Evolutionary conservation across 2,329 filamentous ascomycete species (phyloP).

Genomic region (Fusarium nematophilum): DNA sequence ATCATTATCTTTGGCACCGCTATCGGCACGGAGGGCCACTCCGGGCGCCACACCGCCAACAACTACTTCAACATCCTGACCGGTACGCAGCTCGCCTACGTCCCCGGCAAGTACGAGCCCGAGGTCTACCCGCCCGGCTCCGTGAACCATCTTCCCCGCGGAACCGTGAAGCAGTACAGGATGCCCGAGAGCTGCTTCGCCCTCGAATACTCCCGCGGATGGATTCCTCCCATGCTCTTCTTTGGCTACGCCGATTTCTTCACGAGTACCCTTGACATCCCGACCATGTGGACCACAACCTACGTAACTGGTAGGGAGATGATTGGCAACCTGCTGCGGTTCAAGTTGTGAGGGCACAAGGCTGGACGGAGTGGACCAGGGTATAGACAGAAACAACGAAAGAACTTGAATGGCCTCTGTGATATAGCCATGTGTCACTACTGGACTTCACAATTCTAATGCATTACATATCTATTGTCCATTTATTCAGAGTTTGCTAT

Average conservation of each 20-base stretch:
- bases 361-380: too few relatives aligned
- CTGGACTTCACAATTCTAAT: too few relatives aligned
- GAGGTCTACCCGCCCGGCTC: constrained; percentile 77
- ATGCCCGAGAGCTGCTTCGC: constrained; percentile 83
- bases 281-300: constrained; percentile 83
- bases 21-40: constrained; percentile 88
- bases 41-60: constrained; percentile 88
- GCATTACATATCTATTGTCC: too few relatives aligned
- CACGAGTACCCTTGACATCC: constrained; percentile 83
- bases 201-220: constrained; percentile 85
- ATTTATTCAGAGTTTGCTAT: too few relatives aligned
- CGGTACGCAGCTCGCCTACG: constrained; percentile 81
- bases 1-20: constrained; percentile 89
- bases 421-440: too few relatives aligned
- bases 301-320: constrained; percentile 81
- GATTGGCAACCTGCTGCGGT: constrained; percentile 74
- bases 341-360: constrained; percentile 74
- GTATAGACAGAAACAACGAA: too few relatives aligned
- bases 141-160: constrained; percentile 78
- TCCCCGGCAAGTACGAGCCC: constrained; percentile 72
- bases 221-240: constrained; percentile 93
- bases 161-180: constrained; percentile 83
- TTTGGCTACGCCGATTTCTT: constrained; percentile 89
- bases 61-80: constrained; percentile 94
- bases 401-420: too few relatives aligned